A percentile compares a stretch with the other conserved stretches of the same genome.
phyloP scores from a whole-genome alignment of 2,329 filamentous ascomycete genomes.

The Neonectria magnoliae region DNA sequence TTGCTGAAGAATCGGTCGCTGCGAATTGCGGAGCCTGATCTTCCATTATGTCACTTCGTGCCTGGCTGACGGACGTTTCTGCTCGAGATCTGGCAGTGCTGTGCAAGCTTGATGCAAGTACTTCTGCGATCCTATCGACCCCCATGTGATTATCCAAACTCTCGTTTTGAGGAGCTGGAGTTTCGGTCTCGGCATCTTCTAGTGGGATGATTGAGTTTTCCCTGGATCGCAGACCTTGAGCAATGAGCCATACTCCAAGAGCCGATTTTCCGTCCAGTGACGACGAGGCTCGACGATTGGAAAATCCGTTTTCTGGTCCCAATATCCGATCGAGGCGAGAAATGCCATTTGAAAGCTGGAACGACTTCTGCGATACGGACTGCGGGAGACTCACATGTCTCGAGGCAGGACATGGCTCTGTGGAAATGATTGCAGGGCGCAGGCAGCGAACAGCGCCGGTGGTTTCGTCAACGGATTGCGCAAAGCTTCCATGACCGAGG shows the following conservation, averaged over 20 bases:
- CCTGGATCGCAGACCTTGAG: constrained; percentile 45
- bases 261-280: constrained; percentile 48
- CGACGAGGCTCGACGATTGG: constrained; percentile 44
- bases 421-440: constrained; percentile 9
- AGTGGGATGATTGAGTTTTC: constrained; percentile 36
- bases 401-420: background rate
- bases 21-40: background rate
- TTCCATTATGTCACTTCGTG: background rate
- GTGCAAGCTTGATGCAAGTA: background rate
- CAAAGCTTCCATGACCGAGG: background rate
- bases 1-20: background rate
- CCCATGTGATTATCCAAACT: background rate
- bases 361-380: constrained; percentile 25
- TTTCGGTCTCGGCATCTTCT: constrained; percentile 24
- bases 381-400: constrained; percentile 18
- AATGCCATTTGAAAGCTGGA: constrained; percentile 32
- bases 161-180: background rate
- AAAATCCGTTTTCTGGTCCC: constrained; percentile 42
- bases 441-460: constrained; percentile 12
- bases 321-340: constrained; percentile 35
- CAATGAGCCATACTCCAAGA: constrained; percentile 51
- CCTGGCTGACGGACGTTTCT: background rate
- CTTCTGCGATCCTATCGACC: background rate
- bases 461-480: constrained; percentile 1
- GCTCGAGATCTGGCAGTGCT: background rate